These are phyloP conservation scores for Kingdonia uniflora DNA, from an alignment of 164 flowering plant genomes.

Conservation along the genomic window DNA sequence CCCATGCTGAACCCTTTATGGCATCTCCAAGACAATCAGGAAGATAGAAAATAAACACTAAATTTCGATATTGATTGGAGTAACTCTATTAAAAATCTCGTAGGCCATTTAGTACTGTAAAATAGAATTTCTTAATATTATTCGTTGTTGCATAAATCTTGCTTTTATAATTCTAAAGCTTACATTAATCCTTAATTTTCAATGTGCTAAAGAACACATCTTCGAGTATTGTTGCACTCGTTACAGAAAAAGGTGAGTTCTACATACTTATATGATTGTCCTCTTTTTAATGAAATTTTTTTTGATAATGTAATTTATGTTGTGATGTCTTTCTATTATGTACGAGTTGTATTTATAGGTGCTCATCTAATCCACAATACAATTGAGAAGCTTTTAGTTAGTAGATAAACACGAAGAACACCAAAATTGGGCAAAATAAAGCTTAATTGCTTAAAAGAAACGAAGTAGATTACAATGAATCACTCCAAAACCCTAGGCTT, in stretches of 20 bases:
- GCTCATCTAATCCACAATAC: too few relatives aligned
- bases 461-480: too few relatives aligned
- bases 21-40: too few relatives aligned
- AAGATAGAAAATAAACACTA: too few relatives aligned
- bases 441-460: too few relatives aligned
- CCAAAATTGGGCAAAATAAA: too few relatives aligned
- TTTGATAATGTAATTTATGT: too few relatives aligned
- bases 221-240: constrained; percentile 40
- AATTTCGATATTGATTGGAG: background rate
- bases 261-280: background rate
- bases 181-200: constrained; percentile 3
- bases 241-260: constrained; percentile 35
- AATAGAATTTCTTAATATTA: too few relatives aligned
- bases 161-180: background rate
- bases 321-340: background rate
- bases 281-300: background rate
- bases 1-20: background rate
- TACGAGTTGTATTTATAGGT: constrained; percentile 16
- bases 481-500: too few relatives aligned
- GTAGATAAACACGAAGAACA: too few relatives aligned
- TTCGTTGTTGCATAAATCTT: background rate
- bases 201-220: constrained; percentile 49
- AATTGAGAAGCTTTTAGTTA: too few relatives aligned
- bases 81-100: background rate
- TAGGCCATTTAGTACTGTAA: background rate